These are phyloP conservation scores for Moesziomyces aphidis DNA, from an alignment of 1,284 basidiomycete species.

Conservation along the genomic window DNA sequence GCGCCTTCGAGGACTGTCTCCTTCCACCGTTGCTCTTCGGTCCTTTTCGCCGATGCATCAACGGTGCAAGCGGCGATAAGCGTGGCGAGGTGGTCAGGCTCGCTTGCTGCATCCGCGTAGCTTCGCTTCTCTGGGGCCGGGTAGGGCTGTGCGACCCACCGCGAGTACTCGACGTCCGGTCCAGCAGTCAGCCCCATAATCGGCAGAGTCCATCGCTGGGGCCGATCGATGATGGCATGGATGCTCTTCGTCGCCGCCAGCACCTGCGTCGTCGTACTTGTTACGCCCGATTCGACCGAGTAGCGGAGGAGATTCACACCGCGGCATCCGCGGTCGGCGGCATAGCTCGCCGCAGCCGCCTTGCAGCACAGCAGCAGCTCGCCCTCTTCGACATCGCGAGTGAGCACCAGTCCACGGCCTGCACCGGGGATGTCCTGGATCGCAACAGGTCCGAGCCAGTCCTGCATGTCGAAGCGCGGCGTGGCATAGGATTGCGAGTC, in stretches of 20 bases:
- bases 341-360: conserved; percentile 58
- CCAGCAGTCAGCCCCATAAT: conserved; percentile 66
- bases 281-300: conserved; percentile 57
- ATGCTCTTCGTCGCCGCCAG: conserved; percentile 63
- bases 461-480: conserved; percentile 52
- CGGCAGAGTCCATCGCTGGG: conserved; percentile 47
- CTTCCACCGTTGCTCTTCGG: conserved; percentile 5
- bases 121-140: conserved; percentile 41
- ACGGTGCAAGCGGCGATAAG: conserved; percentile 6
- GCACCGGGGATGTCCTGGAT: conserved; percentile 60
- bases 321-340: conserved; percentile 46
- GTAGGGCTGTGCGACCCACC: conserved; percentile 48
- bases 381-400: conserved; percentile 56
- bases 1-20: conserved; percentile 17
- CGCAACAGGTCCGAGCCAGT: conserved; percentile 57
- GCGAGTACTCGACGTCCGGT: conserved; percentile 47
- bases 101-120: conserved; percentile 18
- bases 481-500: conserved; percentile 48
- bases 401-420: conserved; percentile 61
- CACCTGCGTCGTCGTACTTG: conserved; percentile 66
- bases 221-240: conserved; percentile 60
- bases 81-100: conserved; percentile 13
- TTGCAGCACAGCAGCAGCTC: conserved; percentile 61
- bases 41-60: background rate
- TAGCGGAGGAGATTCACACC: conserved; percentile 55